Evolutionary conservation across 2,329 filamentous ascomycete genomes (phyloP).

Genomic region (Aspergillus clavatus): DNA sequence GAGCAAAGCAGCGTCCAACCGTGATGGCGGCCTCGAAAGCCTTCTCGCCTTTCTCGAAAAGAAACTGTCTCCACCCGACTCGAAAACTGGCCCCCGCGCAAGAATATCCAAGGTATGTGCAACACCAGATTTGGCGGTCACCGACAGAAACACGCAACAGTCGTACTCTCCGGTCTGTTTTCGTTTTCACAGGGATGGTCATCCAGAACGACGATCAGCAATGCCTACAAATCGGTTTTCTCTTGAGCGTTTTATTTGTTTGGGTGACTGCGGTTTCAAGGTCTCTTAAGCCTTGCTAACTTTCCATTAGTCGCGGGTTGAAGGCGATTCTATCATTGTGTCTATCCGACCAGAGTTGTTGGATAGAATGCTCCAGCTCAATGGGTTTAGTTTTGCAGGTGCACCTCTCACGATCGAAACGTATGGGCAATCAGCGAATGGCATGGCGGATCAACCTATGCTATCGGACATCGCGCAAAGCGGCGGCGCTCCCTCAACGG

Average conservation of each 20-base stretch:
- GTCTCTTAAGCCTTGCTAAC: slow-evolving; percentile 61
- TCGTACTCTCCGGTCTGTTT: slow-evolving; percentile 34
- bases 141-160: slow-evolving; percentile 34
- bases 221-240: slow-evolving; percentile 15
- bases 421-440: slow-evolving; percentile 31
- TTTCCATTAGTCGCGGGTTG: slow-evolving; percentile 62
- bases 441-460: slow-evolving; percentile 20
- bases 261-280: slow-evolving; percentile 38
- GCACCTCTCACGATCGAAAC: slow-evolving; percentile 53
- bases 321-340: slow-evolving; percentile 66
- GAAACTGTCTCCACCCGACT: slow-evolving; percentile 56
- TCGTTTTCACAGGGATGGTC: slow-evolving; percentile 39
- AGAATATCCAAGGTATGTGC: slow-evolving; percentile 74
- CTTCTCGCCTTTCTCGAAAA: slow-evolving; percentile 66
- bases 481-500: slow-evolving; percentile 42
- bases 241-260: slow-evolving; percentile 30
- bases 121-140: slow-evolving; percentile 40
- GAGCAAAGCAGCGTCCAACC: slow-evolving; percentile 63
- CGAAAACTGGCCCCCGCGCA: slow-evolving; percentile 49
- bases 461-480: slow-evolving; percentile 23
- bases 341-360: slow-evolving; percentile 61
- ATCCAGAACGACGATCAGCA: slow-evolving; percentile 41
- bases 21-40: slow-evolving; percentile 61
- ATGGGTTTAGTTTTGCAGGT: slow-evolving; percentile 65
- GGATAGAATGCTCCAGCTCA: slow-evolving; percentile 61